Base-by-base conservation (phyloP, 208 protist species). In the Trypanosomatidae sp. region DNA sequence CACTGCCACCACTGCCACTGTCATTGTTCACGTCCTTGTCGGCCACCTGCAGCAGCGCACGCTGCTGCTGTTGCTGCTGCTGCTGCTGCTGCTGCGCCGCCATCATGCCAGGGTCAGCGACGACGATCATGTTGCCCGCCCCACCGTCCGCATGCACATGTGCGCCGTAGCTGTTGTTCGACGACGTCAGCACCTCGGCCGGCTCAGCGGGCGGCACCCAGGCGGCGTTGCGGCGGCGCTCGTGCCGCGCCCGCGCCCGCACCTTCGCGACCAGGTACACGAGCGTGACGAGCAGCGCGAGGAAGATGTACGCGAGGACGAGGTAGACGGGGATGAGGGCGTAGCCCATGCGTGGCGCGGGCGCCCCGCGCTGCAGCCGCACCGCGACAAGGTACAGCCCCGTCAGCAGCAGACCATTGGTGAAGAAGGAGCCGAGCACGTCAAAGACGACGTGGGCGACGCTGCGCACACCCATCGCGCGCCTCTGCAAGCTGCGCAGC, bases 301-400 rank as follows among this genome's bases (percentile, higher is more conserved):
- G 25, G 50, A 92, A 61, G 3, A 88, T 66, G 58, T 87, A 92
- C 16, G 27, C 49, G 16, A 88, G 66, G 1, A 53, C 57, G 18
- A 76, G 25, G 53, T 81, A 92, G n/a, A 92, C 71, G 0, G 84
- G 84, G 22, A 87, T 78, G 21, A 92, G 65, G 13, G 72, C 67
- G 45, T 39, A 30, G 0, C 46, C 38, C 47, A 89, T 59, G 26
- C 48, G 53, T 0, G 69, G 56, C 46, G 43, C 49, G 7, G 50
- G 22, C 24, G 51, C 62, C 3, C 77, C 84, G 7, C 60, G 71
- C 45, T 75, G 57, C 20, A 92, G 70, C 30, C 71, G 73, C 15
- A 78, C 79, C 15, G 67, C 76, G 33, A 80, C 66, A 53, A 92
- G 78, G 61, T 88, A 92, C 5, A 92, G 61, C 16, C 78, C 83